These are phyloP conservation scores for Chytriomyces sp. DNA, from an alignment of 192 early-diverging fungal species.

Conservation along the genomic window DNA sequence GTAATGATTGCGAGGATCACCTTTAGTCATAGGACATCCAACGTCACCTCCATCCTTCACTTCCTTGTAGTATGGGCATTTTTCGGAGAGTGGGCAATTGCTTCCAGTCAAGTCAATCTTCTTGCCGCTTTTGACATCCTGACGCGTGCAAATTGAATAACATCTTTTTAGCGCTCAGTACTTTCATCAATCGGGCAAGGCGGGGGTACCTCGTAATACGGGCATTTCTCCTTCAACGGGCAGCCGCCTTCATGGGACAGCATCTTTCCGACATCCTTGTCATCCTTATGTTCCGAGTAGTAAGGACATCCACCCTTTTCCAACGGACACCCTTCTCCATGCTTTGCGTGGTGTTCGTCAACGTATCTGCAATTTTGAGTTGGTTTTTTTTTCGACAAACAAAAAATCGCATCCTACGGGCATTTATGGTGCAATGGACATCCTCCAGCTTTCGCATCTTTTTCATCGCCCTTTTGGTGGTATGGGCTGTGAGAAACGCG, in stretches of 20 bases:
- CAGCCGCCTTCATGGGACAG: conserved; percentile 30
- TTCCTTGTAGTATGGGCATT: conserved; percentile 51
- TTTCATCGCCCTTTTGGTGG: neutral
- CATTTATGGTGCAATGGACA: conserved; percentile 20
- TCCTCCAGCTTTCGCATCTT: neutral
- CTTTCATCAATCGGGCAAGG: neutral
- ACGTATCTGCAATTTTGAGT: conserved; percentile 1
- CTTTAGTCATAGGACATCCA: too few species aligned
- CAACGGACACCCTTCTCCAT: conserved; percentile 21
- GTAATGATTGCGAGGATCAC: too few species aligned
- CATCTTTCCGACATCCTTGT: conserved; percentile 12
- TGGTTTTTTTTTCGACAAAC: too few species aligned
- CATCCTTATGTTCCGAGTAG: conserved; percentile 11
- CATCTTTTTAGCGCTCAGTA: neutral
- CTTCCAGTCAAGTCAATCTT: conserved; percentile 32
- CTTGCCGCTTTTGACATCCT: conserved; percentile 45
- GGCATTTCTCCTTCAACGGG: conserved; percentile 44
- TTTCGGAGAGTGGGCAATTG: conserved; percentile 42
- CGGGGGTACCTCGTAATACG: conserved; percentile 36
- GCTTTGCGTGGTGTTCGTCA: neutral
- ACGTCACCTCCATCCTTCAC: conserved; percentile 31
- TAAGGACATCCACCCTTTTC: conserved; percentile 31
- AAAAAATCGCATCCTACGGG: neutral
- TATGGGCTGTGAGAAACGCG: neutral
- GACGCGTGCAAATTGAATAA: too few species aligned